Evolutionary conservation across 2,329 filamentous ascomycete genomes (phyloP), one percentile per base, ranked within the genome.

Genomic region (Dothideomycetes sp.): DNA sequence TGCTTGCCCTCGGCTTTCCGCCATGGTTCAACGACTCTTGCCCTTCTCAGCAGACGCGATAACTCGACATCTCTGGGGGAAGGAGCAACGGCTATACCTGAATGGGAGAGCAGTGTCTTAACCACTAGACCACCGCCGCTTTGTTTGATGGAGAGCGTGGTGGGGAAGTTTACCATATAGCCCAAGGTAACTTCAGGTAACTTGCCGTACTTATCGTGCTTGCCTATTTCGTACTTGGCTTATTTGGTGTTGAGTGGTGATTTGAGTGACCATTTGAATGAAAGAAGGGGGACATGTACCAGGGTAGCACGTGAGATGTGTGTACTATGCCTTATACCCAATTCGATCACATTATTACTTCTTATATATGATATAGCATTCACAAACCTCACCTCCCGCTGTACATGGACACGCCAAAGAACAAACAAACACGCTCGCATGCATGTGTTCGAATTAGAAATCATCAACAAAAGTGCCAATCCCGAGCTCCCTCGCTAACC

Each of bases 391-490:
- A 27, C 22, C 7, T 27, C 12, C 12, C 22, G 7, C 22, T 7
- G 7, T 27, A 27, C 22, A 27, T 27, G 22, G 12, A 27, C 12
- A 27, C 22, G 12, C 22, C 7, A 27, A 27, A 27, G 22, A 12
- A 19, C 8, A 36, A 19, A 16, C 22, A 16, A 38, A 12, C 22
- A n/a, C n/a, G n/a, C n/a, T n/a, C n/a, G n/a, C n/a, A n/a, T n/a
- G n/a, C n/a, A n/a, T 32, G 14, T 9, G 12, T 5, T 15, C 12
- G 33, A 22, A 19, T 19, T 47, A 68, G 39, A 70, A 70, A 37
- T 63, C 52, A 45, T 72, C 52, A 58, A 73, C 70, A 37, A 62
- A 71, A 35, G 59, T 70, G 24, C 78, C 78, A 22, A 81, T 54
- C 1, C 66, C 66, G 44, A 65, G 68, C 43, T 67, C 63, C 45